These are phyloP conservation scores for Phytomonas sp. DNA, from an alignment of 208 protist species.

Conservation along the genomic window DNA sequence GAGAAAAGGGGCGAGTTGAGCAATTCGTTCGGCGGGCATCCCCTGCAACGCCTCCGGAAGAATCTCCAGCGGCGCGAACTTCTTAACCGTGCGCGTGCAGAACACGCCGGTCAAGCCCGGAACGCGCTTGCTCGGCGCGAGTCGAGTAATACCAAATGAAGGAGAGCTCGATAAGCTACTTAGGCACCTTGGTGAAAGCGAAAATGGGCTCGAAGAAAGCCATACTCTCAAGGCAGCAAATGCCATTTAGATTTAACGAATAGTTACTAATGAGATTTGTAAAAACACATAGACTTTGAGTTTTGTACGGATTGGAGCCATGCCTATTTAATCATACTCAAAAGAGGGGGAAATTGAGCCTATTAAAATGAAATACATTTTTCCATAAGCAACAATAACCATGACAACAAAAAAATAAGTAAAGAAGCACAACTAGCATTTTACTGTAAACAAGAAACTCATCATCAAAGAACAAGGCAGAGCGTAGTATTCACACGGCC, in stretches of 20 bases:
- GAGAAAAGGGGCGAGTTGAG: not conserved
- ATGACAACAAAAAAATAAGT: not conserved
- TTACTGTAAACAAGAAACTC: not conserved
- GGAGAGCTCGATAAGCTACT: not conserved
- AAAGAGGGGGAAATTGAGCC: not conserved
- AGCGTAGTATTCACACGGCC: no score
- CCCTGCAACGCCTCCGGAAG: slow-evolving; percentile 17
- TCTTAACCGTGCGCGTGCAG: slow-evolving; percentile 39
- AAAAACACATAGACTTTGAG: not conserved
- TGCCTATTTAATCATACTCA: not conserved
- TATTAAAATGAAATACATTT: not conserved
- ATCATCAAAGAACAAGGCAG: not conserved
- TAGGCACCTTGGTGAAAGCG: not conserved
- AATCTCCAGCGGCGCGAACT: slow-evolving; percentile 67
- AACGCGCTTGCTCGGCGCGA: slow-evolving; percentile 39
- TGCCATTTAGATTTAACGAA: not conserved
- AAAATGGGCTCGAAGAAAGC: not conserved
- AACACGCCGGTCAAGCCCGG: slow-evolving; percentile 53
- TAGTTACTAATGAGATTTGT: not conserved
- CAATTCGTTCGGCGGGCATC: not conserved
- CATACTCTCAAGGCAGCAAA: slow-evolving; percentile 2
- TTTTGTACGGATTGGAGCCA: not conserved
- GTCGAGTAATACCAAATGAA: slow-evolving; percentile 23
- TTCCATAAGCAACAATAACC: not conserved
- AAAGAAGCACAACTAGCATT: not conserved